phyloP scores from a whole-genome alignment of 805 yeast species.

The Yamadazyma olivae region DNA sequence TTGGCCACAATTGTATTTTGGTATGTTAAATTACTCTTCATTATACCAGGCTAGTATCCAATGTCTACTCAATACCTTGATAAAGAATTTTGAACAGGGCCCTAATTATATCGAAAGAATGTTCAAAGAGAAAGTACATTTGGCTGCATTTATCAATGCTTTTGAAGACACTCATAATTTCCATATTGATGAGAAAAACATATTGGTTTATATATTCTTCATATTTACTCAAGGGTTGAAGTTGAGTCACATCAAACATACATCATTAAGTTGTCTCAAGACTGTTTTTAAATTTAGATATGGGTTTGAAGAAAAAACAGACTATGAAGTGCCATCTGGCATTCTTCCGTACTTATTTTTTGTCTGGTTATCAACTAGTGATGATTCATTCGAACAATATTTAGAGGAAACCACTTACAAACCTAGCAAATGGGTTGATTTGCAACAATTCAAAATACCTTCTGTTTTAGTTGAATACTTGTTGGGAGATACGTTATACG shows the following conservation, averaged over 20 bases:
- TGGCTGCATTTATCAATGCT: constrained; percentile 39
- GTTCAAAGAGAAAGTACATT: constrained; percentile 29
- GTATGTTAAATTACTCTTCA: constrained; percentile 24
- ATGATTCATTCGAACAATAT: constrained; percentile 21
- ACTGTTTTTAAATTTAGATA: constrained; percentile 43
- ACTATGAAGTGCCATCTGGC: constrained; percentile 10
- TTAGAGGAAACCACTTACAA: constrained; percentile 20
- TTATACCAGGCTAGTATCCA: constrained; percentile 32
- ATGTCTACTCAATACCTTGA: constrained; percentile 25
- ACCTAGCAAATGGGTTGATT: constrained; percentile 11
- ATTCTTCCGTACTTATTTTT: constrained; percentile 27
- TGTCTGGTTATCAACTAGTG: constrained; percentile 27
- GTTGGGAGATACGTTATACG: constrained; percentile 13
- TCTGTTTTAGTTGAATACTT: constrained; percentile 24
- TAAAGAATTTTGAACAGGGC: constrained; percentile 21
- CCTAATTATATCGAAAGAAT: constrained; percentile 22
- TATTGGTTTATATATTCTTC: constrained; percentile 49
- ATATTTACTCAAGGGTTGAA: constrained; percentile 56
- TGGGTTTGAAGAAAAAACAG: constrained; percentile 20
- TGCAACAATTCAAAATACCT: constrained; percentile 23
- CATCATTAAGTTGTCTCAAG: constrained; percentile 45
- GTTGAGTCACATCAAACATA: constrained; percentile 51
- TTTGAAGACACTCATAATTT: constrained; percentile 44
- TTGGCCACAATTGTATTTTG: constrained; percentile 43
- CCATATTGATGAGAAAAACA: constrained; percentile 40